phyloP scores from a whole-genome alignment of 1,284 basidiomycete genomes.

The Taiwanofungus camphoratus region DNA sequence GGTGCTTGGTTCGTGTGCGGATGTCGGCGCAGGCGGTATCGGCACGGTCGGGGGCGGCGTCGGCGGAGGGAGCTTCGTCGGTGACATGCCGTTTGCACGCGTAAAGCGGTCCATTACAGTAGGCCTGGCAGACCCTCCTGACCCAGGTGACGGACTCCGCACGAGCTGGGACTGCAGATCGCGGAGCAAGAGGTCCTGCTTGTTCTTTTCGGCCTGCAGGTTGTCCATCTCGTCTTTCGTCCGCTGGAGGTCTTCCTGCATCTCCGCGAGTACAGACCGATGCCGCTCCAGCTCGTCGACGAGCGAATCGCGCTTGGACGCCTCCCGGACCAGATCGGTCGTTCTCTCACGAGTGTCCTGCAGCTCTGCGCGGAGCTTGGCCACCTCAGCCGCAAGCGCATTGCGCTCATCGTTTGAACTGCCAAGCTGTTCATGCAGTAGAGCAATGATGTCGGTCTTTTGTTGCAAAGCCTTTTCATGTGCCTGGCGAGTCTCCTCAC shows the following conservation, averaged over 20 bases:
- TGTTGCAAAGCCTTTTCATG: constrained; percentile 49
- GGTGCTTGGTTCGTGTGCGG: constrained; percentile 38
- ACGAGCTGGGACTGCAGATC: constrained; percentile 72
- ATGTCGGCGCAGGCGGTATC: constrained; percentile 73
- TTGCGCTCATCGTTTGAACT: constrained; percentile 45
- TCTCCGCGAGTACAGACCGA: constrained; percentile 65
- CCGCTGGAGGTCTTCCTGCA: constrained; percentile 69
- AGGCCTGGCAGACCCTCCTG: constrained; percentile 37
- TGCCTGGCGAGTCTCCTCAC: constrained; percentile 42
- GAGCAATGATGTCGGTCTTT: constrained; percentile 41
- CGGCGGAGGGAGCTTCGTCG: constrained; percentile 78
- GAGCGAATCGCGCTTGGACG: constrained; percentile 67
- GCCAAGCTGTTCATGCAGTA: constrained; percentile 45
- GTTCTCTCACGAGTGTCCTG: constrained; percentile 53
- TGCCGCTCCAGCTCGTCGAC: constrained; percentile 71
- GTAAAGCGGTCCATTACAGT: constrained; percentile 54
- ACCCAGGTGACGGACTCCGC: constrained; percentile 42
- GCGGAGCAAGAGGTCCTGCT: constrained; percentile 60
- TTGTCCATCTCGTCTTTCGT: constrained; percentile 78
- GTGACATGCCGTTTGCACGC: constrained; percentile 52
- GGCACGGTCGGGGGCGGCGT: constrained; percentile 86
- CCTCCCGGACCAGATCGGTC: constrained; percentile 59
- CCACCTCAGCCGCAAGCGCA: constrained; percentile 47
- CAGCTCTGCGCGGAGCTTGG: constrained; percentile 54
- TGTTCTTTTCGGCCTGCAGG: constrained; percentile 65